Conservation (phyloP, 148 eudicot genomes). For the Rhododendron ovatum region DNA sequence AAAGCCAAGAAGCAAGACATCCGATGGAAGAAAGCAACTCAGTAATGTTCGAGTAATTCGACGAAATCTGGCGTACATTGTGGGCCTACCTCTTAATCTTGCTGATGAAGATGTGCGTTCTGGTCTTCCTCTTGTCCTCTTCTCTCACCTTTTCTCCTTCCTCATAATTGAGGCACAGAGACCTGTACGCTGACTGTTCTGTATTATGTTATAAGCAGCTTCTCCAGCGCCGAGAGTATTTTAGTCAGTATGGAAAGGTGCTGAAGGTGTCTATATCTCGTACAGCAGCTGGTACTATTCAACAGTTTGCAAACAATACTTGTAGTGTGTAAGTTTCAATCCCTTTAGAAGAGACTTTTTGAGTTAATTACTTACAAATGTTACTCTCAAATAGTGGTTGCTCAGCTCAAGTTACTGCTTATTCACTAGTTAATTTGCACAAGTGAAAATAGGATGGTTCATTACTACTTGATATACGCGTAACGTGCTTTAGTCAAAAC, state of each 20-base stretch:
- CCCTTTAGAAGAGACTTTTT: not conserved
- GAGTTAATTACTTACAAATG: not conserved
- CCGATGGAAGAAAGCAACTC: constrained; percentile 87
- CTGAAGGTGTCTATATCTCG: constrained; percentile 93
- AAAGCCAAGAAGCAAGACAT: constrained; percentile 58
- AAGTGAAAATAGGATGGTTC: not conserved
- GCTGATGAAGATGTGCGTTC: constrained; percentile 90
- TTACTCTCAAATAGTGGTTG: not conserved
- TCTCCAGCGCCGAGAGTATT: constrained; percentile 75
- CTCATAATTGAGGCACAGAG: not conserved
- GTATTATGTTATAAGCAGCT: constrained; percentile 42
- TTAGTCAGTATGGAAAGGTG: constrained; percentile 90
- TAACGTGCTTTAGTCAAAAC: not conserved
- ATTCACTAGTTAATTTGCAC: constrained; percentile 7
- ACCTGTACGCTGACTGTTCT: not conserved
- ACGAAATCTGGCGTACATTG: constrained; percentile 87
- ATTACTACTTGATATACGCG: not conserved
- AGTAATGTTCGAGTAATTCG: constrained; percentile 88
- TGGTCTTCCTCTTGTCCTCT: not conserved
- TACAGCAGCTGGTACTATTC: constrained; percentile 88
- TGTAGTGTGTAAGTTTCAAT: constrained; percentile 83
- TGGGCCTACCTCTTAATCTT: constrained; percentile 80
- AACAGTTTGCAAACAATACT: constrained; percentile 84
- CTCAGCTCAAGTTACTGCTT: not conserved
- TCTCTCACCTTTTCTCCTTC: not conserved